Conservation (phyloP, 495 filamentous ascomycete genomes). For the Rhizodiscina lignyota region DNA sequence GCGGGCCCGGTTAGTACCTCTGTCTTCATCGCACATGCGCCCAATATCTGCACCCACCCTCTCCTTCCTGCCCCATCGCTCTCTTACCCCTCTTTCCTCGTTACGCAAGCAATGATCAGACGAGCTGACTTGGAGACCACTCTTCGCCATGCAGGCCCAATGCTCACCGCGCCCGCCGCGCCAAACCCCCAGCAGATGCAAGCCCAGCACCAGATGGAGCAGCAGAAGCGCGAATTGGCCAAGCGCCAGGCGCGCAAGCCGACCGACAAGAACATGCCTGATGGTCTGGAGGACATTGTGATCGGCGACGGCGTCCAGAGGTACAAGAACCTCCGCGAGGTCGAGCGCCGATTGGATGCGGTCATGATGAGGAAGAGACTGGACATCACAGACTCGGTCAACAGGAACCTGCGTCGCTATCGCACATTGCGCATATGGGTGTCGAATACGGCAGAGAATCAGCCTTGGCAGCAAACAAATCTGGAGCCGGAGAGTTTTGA, state of each 20-base stretch:
- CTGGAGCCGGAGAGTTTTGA: conserved; percentile 56
- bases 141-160: conserved; percentile 21
- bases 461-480: conserved; percentile 68
- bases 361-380: conserved; percentile 89
- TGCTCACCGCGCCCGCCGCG: conserved; percentile 7
- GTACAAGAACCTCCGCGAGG: conserved; percentile 67
- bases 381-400: conserved; percentile 74
- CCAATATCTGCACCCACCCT: background rate
- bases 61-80: conserved; percentile 1
- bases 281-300: conserved; percentile 63
- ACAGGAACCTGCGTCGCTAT: conserved; percentile 61
- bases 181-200: conserved; percentile 24
- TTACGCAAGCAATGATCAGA: conserved; percentile 16
- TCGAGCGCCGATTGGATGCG: conserved; percentile 80
- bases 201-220: conserved; percentile 36
- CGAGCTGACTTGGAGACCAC: conserved; percentile 22
- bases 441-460: conserved; percentile 85
- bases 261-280: conserved; percentile 86
- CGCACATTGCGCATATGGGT: conserved; percentile 88
- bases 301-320: conserved; percentile 68
- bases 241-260: conserved; percentile 72
- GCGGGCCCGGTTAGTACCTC: conserved; percentile 15
- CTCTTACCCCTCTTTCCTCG: conserved; percentile 1
- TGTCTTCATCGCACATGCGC: background rate
- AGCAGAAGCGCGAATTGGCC: conserved; percentile 42